phyloP scores from a whole-genome alignment of 2,329 filamentous ascomycete species.

The Xylaria sp. region DNA sequence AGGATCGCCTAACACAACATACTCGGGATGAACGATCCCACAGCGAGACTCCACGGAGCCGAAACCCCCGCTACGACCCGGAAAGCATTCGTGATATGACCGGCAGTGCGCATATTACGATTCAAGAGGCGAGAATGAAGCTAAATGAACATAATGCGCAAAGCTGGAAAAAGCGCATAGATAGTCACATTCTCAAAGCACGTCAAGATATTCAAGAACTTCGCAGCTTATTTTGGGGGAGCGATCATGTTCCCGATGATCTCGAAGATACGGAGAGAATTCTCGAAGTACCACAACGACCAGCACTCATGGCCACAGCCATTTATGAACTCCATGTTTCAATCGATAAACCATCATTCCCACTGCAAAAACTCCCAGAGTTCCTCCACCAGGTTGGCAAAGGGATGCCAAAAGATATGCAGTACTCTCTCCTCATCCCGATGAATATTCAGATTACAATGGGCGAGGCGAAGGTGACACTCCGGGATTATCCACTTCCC shows the following conservation, averaged over 20 bases:
- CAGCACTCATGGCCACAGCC: constrained; percentile 81
- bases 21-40: constrained; percentile 48
- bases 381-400: constrained; percentile 95
- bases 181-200: constrained; percentile 76
- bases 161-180: constrained; percentile 93
- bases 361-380: constrained; percentile 80
- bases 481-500: constrained; percentile 94
- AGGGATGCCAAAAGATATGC: constrained; percentile 91
- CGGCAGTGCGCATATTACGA: constrained; percentile 75
- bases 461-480: constrained; percentile 85
- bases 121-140: constrained; percentile 79
- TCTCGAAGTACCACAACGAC: constrained; percentile 84
- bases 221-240: constrained; percentile 82
- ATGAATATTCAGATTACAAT: constrained; percentile 91
- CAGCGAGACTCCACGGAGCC: constrained; percentile 53
- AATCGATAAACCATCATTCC: constrained; percentile 94
- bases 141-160: constrained; percentile 85
- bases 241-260: constrained; percentile 83
- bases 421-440: constrained; percentile 89
- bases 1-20: constrained; percentile 57
- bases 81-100: constrained; percentile 78
- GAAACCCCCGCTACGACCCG: constrained; percentile 78
- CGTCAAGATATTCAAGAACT: constrained; percentile 81
- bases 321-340: constrained; percentile 87
- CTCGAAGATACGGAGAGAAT: constrained; percentile 86